A percentile compares a stretch with the other conserved stretches of the same genome.
phyloP scores from a whole-genome alignment of 805 yeast genomes.

The Zygosaccharomyces lentus region DNA sequence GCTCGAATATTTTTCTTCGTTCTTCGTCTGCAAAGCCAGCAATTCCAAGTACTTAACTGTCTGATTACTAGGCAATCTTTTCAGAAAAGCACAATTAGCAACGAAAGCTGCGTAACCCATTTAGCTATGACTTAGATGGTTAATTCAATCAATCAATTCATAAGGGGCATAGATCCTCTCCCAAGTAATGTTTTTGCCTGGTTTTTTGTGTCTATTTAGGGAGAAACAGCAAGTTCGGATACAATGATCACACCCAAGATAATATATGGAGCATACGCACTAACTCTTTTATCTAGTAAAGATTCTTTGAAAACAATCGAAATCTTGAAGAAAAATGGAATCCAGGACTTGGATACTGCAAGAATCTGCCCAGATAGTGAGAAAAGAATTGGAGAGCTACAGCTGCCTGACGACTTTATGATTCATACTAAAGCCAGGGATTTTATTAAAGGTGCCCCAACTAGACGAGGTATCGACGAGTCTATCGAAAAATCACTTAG shows the following conservation, averaged over 20 bases:
- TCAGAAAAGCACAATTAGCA: background rate
- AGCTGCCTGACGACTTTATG: conserved; percentile 14
- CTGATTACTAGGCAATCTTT: background rate
- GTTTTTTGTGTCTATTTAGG: background rate
- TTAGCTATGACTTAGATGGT: background rate
- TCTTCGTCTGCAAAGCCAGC: background rate
- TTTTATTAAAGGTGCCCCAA: conserved; percentile 12
- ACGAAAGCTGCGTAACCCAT: background rate
- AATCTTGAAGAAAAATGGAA: conserved; percentile 16
- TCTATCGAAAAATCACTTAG: conserved; percentile 15
- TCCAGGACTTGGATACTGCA: conserved; percentile 29
- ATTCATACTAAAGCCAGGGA: conserved; percentile 23
- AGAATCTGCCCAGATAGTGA: conserved; percentile 22
- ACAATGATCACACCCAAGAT: background rate
- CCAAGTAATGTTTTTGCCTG: background rate
- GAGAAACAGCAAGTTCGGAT: background rate
- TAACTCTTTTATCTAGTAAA: background rate
- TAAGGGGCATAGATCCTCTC: background rate
- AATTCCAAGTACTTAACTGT: background rate
- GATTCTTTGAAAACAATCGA: conserved; percentile 8
- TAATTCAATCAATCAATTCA: background rate
- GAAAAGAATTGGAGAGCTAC: conserved; percentile 16
- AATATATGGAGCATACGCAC: background rate
- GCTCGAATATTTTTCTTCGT: background rate
- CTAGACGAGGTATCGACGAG: conserved; percentile 13